These are phyloP conservation scores for Chlamydomonas schloesseri DNA, from an alignment of 139 green algal species.

Conservation along the genomic window DNA sequence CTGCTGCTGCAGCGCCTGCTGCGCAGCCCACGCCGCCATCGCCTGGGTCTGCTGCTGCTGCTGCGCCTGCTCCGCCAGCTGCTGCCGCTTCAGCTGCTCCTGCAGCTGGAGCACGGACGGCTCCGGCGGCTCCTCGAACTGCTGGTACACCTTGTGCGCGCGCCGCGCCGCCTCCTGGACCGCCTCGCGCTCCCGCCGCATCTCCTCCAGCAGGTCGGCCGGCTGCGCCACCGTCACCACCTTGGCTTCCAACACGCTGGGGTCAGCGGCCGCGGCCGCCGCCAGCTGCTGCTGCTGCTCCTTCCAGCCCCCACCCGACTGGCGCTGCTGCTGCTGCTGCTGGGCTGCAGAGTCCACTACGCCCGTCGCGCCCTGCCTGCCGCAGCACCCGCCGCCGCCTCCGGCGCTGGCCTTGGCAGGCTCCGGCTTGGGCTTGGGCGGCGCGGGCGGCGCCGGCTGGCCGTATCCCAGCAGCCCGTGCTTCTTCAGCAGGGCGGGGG, in stretches of 20 bases:
- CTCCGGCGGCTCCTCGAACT: background rate
- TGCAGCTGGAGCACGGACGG: background rate
- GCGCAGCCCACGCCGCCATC: too few relatives aligned
- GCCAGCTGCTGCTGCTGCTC: too few relatives aligned
- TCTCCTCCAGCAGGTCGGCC: too few relatives aligned
- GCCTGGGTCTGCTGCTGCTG: too few relatives aligned
- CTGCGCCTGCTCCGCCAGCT: background rate
- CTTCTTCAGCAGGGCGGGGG: background rate
- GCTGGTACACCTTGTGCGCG: too few relatives aligned
- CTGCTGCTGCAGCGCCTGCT: background rate
- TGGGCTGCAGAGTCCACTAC: background rate
- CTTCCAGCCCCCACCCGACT: too few relatives aligned
- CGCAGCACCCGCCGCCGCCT: background rate
- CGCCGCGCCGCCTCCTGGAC: too few relatives aligned
- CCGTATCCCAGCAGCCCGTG: background rate
- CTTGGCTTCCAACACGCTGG: too few relatives aligned
- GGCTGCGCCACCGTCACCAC: too few relatives aligned
- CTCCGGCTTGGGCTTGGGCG: background rate
- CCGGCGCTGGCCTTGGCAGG: too few relatives aligned
- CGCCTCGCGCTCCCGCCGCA: too few relatives aligned
- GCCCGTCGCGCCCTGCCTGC: background rate
- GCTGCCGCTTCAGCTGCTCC: background rate
- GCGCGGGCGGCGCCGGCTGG: background rate
- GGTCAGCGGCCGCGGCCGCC: too few relatives aligned
- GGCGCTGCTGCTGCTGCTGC: background rate